These are phyloP conservation scores for Scenedesmus sp. DNA, from an alignment of 163 green algal genomes.

Conservation along the genomic window DNA sequence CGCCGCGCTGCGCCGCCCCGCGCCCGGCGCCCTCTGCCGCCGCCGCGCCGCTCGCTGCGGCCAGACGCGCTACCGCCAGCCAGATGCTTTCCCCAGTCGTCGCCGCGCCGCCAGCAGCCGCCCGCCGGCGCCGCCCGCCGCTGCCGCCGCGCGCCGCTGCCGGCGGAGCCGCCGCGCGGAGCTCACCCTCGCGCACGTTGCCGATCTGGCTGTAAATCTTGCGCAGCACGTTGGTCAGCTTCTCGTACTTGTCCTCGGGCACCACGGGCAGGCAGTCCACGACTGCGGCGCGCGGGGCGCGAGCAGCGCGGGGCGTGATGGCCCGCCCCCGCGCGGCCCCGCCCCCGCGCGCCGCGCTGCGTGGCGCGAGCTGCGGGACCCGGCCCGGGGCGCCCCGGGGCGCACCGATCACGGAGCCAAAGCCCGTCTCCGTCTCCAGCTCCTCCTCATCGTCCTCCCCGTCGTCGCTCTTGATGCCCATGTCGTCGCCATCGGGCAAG, in stretches of 20 bases:
- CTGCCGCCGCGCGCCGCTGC: background rate
- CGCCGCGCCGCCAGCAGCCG: background rate
- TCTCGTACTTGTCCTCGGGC: constrained; percentile 93
- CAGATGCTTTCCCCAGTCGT: no score
- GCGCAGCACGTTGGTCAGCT: constrained; percentile 87
- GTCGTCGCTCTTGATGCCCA: constrained; percentile 87
- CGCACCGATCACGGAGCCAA: constrained; percentile 91
- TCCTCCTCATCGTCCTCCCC: constrained; percentile 84
- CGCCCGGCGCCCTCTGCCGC: background rate
- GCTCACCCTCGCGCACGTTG: constrained; percentile 78
- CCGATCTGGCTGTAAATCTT: constrained; percentile 91
- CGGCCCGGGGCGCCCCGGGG: no score
- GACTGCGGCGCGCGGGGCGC: constrained; percentile 65
- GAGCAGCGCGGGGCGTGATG: no score
- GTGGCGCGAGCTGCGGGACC: no score
- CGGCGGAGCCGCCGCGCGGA: background rate
- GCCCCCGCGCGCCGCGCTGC: background rate
- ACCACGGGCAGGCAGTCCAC: constrained; percentile 95
- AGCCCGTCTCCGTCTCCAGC: constrained; percentile 89
- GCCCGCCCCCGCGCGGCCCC: background rate
- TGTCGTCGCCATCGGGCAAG: constrained; percentile 86
- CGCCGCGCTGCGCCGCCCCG: background rate
- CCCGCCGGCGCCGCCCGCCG: background rate
- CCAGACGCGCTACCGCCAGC: no score
- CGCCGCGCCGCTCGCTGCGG: no score